These are phyloP conservation scores for Aspergillus novofumigatus DNA, from an alignment of 2,329 filamentous ascomycete species.

Conservation along the genomic window DNA sequence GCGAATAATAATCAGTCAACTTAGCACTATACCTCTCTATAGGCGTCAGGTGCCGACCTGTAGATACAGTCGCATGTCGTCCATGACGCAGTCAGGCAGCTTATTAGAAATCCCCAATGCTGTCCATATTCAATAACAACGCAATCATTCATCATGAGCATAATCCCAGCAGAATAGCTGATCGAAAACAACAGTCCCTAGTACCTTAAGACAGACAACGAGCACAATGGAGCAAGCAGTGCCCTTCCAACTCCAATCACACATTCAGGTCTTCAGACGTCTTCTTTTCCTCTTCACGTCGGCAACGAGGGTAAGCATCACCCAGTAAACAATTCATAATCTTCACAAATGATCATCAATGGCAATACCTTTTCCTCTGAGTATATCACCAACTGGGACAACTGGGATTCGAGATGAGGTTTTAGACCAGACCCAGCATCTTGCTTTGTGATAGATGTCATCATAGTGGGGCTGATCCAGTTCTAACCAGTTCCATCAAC, in stretches of 20 bases:
- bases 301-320: not conserved
- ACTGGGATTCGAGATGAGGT: not conserved
- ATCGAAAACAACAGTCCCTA: not conserved
- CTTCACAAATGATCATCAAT: not conserved
- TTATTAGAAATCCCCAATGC: not conserved
- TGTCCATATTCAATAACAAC: not conserved
- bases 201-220: not conserved
- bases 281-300: not conserved
- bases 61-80: not conserved
- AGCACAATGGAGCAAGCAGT: not conserved
- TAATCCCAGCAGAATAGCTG: not conserved
- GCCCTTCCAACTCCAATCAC: not conserved
- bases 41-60: not conserved
- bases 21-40: not conserved
- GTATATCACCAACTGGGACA: not conserved
- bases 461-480: conserved; percentile 2
- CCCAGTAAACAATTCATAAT: not conserved
- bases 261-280: not conserved
- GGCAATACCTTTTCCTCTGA: too few species aligned
- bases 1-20: not conserved
- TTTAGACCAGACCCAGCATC: not conserved
- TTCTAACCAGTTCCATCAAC: not conserved
- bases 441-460: conserved; percentile 1
- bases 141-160: not conserved
- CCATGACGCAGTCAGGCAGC: not conserved